phyloP scores from a whole-genome alignment of 371 early-diverging fungal genomes.

The Apophysomyces elegans region DNA sequence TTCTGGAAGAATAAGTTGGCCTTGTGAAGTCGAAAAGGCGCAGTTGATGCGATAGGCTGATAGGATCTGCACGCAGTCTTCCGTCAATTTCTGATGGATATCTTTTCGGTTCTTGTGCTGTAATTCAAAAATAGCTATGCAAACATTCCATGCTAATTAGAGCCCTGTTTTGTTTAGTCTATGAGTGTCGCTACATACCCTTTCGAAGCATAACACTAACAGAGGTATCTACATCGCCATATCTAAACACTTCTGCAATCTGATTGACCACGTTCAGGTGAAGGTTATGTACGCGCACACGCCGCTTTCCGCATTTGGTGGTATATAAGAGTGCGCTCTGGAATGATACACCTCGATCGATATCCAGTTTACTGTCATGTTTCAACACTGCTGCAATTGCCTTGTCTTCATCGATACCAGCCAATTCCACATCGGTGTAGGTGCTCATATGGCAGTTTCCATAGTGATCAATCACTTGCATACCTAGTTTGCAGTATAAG shows the following conservation, averaged over 20 bases:
- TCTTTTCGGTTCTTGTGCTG: slow-evolving; percentile 71
- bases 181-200: slow-evolving; percentile 32
- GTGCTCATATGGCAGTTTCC: slow-evolving; percentile 96
- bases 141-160: not conserved
- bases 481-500: slow-evolving; percentile 78
- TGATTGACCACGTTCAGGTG: slow-evolving; percentile 78
- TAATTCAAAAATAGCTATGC: slow-evolving; percentile 73
- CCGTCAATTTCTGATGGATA: slow-evolving; percentile 85
- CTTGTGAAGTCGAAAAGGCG: slow-evolving; percentile 87
- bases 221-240: slow-evolving; percentile 91
- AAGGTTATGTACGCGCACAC: slow-evolving; percentile 91
- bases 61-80: slow-evolving; percentile 87
- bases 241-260: slow-evolving; percentile 88
- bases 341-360: slow-evolving; percentile 81
- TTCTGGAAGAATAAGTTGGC: slow-evolving; percentile 96
- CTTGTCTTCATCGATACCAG: slow-evolving; percentile 89
- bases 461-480: slow-evolving; percentile 88
- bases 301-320: slow-evolving; percentile 81
- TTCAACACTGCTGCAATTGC: slow-evolving; percentile 85
- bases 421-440: slow-evolving; percentile 90
- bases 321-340: slow-evolving; percentile 95
- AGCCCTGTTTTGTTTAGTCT: slow-evolving; percentile 11
- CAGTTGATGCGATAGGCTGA: slow-evolving; percentile 93
- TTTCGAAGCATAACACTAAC: slow-evolving; percentile 83
- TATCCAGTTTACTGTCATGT: slow-evolving; percentile 92